Percentiles rank a stretch among this genome's conserved stretches.
These are phyloP conservation scores for Podospora tetraspora DNA, from an alignment of 495 filamentous ascomycete genomes.

Conservation along the genomic window DNA sequence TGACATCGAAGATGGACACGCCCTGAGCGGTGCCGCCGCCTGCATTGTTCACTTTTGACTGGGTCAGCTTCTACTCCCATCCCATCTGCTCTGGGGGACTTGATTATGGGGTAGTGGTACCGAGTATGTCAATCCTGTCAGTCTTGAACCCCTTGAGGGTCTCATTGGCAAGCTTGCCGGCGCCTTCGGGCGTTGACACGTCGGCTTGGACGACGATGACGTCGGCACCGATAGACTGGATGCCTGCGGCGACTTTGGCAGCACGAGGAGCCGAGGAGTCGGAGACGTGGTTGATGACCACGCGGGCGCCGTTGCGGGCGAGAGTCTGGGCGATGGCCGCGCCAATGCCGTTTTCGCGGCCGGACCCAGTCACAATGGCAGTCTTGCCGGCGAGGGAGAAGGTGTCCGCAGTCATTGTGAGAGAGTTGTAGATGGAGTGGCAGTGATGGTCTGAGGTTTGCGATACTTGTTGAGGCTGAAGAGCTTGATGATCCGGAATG, in stretches of 20 bases:
- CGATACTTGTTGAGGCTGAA: background rate
- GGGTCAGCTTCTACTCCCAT: background rate
- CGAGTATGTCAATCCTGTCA: constrained; percentile 37
- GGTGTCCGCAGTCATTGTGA: constrained; percentile 14
- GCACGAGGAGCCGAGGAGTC: constrained; percentile 30
- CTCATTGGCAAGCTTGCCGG: constrained; percentile 29
- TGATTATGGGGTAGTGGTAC: no score
- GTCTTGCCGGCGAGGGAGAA: constrained; percentile 44
- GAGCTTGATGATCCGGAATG: background rate
- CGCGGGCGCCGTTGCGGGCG: constrained; percentile 37
- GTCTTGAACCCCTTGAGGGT: constrained; percentile 26
- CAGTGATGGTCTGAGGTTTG: background rate
- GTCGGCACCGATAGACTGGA: constrained; percentile 22
- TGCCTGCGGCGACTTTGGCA: constrained; percentile 21
- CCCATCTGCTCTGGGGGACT: no score
- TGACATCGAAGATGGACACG: constrained; percentile 1
- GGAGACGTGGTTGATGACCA: constrained; percentile 36
- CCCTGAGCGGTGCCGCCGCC: constrained; percentile 5
- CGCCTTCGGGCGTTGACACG: constrained; percentile 26
- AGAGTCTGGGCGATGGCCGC: constrained; percentile 40
- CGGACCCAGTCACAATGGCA: constrained; percentile 48
- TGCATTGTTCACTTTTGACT: constrained; percentile 31
- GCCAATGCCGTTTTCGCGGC: constrained; percentile 43
- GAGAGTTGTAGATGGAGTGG: background rate
- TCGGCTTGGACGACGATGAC: constrained; percentile 34